Evolutionary conservation across 495 filamentous ascomycete genomes (phyloP).

Genomic region (Neurospora sp.): DNA sequence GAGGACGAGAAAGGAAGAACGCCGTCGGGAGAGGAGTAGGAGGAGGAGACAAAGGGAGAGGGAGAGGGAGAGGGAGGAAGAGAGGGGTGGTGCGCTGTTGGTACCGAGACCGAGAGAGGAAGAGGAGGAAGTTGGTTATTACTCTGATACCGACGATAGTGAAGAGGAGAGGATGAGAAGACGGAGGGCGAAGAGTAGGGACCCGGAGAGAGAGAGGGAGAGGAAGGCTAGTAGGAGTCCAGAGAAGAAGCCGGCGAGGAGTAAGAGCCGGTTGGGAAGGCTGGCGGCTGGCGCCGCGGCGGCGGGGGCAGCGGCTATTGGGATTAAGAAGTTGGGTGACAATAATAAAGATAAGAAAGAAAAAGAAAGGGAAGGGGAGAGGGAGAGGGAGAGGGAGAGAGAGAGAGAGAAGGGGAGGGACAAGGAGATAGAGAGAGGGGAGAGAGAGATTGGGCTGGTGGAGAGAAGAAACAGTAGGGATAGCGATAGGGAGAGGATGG

Average conservation of each 20-base stretch:
- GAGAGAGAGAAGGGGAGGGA: slow-evolving; percentile 12
- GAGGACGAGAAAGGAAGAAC: slow-evolving; percentile 13
- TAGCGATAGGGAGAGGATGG: slow-evolving; percentile 4
- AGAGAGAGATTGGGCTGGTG: neutral
- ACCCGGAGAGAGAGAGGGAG: slow-evolving; percentile 22
- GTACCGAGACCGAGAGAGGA: slow-evolving; percentile 2
- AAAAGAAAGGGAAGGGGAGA: slow-evolving; percentile 12
- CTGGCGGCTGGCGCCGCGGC: slow-evolving; percentile 60
- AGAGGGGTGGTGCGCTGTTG: neutral
- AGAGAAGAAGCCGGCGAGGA: slow-evolving; percentile 39
- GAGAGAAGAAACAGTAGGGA: slow-evolving; percentile 1
- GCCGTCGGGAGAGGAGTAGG: neutral
- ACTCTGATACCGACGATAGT: slow-evolving; percentile 16
- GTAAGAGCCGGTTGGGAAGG: slow-evolving; percentile 50
- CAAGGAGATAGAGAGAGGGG: slow-evolving; percentile 9
- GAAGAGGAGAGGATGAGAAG: slow-evolving; percentile 35
- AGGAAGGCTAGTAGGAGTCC: slow-evolving; percentile 15
- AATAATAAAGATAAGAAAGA: slow-evolving; percentile 8
- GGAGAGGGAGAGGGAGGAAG: neutral
- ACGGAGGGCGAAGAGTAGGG: slow-evolving; percentile 28
- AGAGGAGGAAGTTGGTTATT: slow-evolving; percentile 3
- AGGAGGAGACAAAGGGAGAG: slow-evolving; percentile 4
- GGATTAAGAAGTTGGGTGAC: slow-evolving; percentile 64
- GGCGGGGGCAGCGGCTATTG: slow-evolving; percentile 64
- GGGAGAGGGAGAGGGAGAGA: slow-evolving; percentile 6